Base-by-base conservation (phyloP, 73 alveolate species). In the Symbiodinium natans region DNA sequence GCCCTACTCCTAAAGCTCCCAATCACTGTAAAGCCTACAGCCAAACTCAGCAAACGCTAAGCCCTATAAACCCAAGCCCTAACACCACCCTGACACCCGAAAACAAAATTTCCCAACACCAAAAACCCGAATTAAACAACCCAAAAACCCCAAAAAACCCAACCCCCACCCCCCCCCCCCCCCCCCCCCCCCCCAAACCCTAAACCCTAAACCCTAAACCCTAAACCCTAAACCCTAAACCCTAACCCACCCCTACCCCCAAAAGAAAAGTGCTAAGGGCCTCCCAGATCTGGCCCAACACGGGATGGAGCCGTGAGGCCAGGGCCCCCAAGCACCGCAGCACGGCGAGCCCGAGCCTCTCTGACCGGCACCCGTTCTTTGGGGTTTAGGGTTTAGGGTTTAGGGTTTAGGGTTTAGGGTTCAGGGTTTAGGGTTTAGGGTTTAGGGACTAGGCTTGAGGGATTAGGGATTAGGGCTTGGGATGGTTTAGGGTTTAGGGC, bases 281-380 rank as follows among this genome's bases (percentile, higher is more conserved):
- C 96, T 89, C 96, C 96, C 96, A 89, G n/a, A 89, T 68, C 75
- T 89, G 96, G 21, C 96, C 86, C 23, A 89, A 75, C 39, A 89
- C 52, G 29, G 96, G 96, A 89, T 89, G 96, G 15, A 89, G 87
- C 31, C 36, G 31, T 34, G 41, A 5, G 25, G 96, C 96, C 39
- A 89, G 43, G 9, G 96, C 33, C 46, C 77, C 96, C 38, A 89
- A 74, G 87, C 96, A 89, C 23, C 86, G 96, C 48, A 89, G 75
- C 5, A 89, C 75, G 74, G 87, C 46, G 39, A 71, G 56, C 39
- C 96, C 96, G 36, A 89, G 82, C 96, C 95, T 88, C 33, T 10
- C 13, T 46, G 6, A 46, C 6, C 21, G 59, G 59, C 6, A 46
- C 59, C 13, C 13, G 13, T 15, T 9, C 5, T 56, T 56, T 19